Evolutionary conservation across 2,329 filamentous ascomycete species (phyloP).

Genomic region (Pyricularia sp.): DNA sequence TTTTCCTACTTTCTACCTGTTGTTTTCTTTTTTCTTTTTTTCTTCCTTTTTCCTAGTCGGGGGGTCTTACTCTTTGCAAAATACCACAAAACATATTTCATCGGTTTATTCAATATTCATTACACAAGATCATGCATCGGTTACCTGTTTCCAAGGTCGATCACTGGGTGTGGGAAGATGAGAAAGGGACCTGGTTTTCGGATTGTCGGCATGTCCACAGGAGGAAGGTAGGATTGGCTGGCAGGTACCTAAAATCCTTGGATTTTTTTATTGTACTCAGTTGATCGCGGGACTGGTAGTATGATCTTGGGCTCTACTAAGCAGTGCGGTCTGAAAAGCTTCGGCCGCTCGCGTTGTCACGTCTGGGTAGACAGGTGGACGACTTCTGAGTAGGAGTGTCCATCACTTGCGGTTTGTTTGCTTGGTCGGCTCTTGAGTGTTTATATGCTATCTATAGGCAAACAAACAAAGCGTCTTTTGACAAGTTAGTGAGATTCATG

Average conservation of each 20-base stretch:
- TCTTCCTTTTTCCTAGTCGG: background rate
- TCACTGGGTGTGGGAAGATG: background rate
- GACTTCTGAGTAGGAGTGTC: background rate
- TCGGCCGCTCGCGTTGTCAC: background rate
- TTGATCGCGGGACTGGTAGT: background rate
- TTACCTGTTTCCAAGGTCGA: background rate
- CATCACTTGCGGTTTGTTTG: background rate
- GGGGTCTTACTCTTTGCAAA: background rate
- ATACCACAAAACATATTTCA: constrained; percentile 1
- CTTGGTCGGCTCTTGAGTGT: background rate
- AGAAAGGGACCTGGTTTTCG: background rate
- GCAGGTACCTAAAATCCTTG: background rate
- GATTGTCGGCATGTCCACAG: background rate
- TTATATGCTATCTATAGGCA: background rate
- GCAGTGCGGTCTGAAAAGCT: background rate
- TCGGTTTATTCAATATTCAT: background rate
- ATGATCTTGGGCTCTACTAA: background rate
- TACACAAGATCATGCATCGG: background rate
- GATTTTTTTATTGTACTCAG: background rate
- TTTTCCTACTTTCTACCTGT: background rate
- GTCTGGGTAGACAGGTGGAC: background rate
- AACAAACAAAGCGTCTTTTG: background rate
- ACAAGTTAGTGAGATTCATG: background rate
- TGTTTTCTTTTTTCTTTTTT: background rate
- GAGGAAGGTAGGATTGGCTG: background rate